A percentile compares a stretch with the other conserved stretches of the same genome.
These are phyloP conservation scores for Abrus precatorius DNA, from an alignment of 306 rosid genomes.

Conservation along the genomic window DNA sequence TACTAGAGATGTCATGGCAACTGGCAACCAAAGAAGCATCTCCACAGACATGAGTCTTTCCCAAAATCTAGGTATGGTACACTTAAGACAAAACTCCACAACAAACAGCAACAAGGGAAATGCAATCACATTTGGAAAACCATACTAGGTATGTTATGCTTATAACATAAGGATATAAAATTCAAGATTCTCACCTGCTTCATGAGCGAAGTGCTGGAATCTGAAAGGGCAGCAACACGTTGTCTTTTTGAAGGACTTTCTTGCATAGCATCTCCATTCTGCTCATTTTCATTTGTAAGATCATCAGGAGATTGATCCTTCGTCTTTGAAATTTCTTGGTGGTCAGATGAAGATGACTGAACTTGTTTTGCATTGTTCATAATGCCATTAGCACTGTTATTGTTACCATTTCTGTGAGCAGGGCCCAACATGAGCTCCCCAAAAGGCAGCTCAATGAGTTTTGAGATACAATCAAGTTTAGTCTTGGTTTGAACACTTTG, in stretches of 20 bases:
- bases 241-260: conserved; percentile 76
- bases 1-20: background rate
- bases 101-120: conserved; percentile 18
- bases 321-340: conserved; percentile 57
- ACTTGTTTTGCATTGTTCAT: conserved; percentile 54
- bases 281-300: conserved; percentile 56
- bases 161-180: conserved; percentile 11
- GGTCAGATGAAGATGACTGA: conserved; percentile 56
- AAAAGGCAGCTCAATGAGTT: conserved; percentile 88
- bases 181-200: conserved; percentile 63
- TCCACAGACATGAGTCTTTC: conserved; percentile 32
- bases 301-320: conserved; percentile 62
- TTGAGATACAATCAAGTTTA: conserved; percentile 82
- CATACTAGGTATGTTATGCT: background rate
- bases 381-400: conserved; percentile 49
- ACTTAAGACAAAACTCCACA: conserved; percentile 14
- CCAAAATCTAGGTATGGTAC: conserved; percentile 2
- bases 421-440: conserved; percentile 79
- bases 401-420: conserved; percentile 54
- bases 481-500: conserved; percentile 79
- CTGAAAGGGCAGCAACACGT: conserved; percentile 59
- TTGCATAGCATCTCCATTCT: conserved; percentile 65
- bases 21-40: conserved; percentile 24
- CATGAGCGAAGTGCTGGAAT: conserved; percentile 79
- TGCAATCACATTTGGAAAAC: conserved; percentile 18